Base-by-base conservation (phyloP, 305 asterid genomes). In the Petunia hybrid region DNA sequence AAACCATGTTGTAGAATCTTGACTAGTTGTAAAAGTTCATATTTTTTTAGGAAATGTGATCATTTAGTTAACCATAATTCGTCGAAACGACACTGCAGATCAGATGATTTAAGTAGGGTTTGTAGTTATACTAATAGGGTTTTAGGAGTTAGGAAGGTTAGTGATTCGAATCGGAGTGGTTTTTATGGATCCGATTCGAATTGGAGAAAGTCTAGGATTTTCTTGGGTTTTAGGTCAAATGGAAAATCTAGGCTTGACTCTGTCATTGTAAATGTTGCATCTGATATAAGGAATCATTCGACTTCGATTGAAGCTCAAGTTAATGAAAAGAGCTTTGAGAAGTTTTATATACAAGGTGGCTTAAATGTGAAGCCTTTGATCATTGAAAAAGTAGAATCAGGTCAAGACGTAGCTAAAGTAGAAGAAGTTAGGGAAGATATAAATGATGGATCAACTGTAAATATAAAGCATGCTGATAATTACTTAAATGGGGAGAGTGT, bases 1-100 rank as follows among this genome's bases (percentile, higher is more conserved):
- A 89, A 82, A 73, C 98, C 98, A 64, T 81, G 91, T 86, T 83
- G 89, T 81, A 87, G 80, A 67, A 79, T 89, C 66, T 77, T 91
- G 79, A 82, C 84, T 79, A 85, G 84, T 60, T 86, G 88, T 60
- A 88, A 85, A 84, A 85, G 84, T 76, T 88, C 97, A 56, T 87
- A 91, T 39, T 53, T 87, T 84, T 86, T 89, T 42, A 91, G 93
- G 65, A 87, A 83, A 78, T 71, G 78, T 77, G 76, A 85, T 71
- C 87, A 42, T 79, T 83, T 84, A 45, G 7, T 65, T 60, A 69
- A 80, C 55, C 62, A 55, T 76, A 88, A 88, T 87, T 85, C 63
- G 90, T 82, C 90, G 86, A 92, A 77, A 84, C 88, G 89, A 59
- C 93, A 77, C 74, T 80, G 85, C 39, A 86, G 80, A 80, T 60